Conservation (phyloP, 352 stramenopile species). For the Pythium folliculosum region DNA sequence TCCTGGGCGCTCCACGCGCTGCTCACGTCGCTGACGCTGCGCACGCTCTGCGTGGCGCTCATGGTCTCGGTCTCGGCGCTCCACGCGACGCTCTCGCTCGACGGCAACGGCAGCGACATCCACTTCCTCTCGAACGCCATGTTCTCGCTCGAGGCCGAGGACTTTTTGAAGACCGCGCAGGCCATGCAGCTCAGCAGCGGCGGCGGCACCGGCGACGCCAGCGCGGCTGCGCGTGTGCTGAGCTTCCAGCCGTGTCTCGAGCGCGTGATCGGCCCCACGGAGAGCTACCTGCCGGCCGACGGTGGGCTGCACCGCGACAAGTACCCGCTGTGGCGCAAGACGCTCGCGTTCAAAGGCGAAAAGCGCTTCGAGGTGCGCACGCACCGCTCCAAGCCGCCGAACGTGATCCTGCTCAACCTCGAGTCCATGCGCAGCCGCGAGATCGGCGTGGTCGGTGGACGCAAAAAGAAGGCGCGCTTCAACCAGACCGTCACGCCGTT, state of each 20-base stretch:
- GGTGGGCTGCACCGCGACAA: neutral
- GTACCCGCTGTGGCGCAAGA: slow-evolving; percentile 22
- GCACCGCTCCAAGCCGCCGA: slow-evolving; percentile 4
- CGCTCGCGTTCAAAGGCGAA: slow-evolving; percentile 14
- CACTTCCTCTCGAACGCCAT: slow-evolving; percentile 24
- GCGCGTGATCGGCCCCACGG: slow-evolving; percentile 3
- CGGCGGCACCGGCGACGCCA: neutral
- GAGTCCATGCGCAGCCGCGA: slow-evolving; percentile 21
- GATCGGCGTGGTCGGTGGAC: slow-evolving; percentile 17
- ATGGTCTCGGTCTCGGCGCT: slow-evolving; percentile 9
- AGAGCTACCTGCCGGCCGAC: neutral
- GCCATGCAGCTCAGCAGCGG: neutral
- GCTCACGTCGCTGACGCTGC: slow-evolving; percentile 1
- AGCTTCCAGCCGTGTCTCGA: neutral
- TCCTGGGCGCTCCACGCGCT: neutral
- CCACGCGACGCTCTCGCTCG: slow-evolving; percentile 13
- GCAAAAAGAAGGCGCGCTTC: slow-evolving; percentile 1
- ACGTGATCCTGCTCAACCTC: slow-evolving; percentile 21
- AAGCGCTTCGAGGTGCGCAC: slow-evolving; percentile 14
- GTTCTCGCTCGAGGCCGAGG: slow-evolving; percentile 20
- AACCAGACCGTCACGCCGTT: slow-evolving; percentile 20
- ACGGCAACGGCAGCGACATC: slow-evolving; percentile 22
- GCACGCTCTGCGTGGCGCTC: slow-evolving; percentile 10
- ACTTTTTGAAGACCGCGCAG: slow-evolving; percentile 9
- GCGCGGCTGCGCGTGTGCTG: neutral